phyloP scores from a whole-genome alignment of 2,329 filamentous ascomycete genomes.

The Xylariaceae sp. region DNA sequence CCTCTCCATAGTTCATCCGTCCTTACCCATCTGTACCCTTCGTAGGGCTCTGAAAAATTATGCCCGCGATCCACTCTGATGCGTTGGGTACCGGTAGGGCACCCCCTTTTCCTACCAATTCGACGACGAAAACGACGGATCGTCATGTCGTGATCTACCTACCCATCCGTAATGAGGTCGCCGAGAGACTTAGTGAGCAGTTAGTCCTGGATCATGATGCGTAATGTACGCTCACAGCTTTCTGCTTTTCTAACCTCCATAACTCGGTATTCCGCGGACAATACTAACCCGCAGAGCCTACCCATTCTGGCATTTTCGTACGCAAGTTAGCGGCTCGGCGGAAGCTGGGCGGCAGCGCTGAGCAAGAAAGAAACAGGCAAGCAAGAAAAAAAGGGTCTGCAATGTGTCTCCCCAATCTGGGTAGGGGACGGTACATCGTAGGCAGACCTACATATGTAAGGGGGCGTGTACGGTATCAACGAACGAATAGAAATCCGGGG shows the following conservation, averaged over 20 bases:
- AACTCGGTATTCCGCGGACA: neutral
- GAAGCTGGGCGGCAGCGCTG: neutral
- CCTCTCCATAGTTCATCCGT: neutral
- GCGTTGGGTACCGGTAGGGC: neutral
- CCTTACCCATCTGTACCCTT: neutral
- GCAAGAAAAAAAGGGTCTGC: no score
- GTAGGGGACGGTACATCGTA: no score
- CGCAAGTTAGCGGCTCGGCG: neutral
- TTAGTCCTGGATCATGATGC: no score
- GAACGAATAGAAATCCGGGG: conserved; percentile 14
- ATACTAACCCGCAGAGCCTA: neutral
- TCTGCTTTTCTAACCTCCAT: no score
- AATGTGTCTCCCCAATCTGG: no score
- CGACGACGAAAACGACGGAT: no score
- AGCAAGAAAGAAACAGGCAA: neutral
- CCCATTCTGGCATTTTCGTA: neutral
- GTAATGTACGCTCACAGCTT: no score
- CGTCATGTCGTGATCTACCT: neutral
- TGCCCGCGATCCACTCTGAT: neutral
- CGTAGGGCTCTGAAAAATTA: no score
- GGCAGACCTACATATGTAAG: neutral
- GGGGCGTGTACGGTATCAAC: neutral
- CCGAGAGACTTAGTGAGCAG: no score
- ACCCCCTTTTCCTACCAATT: neutral
- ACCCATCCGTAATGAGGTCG: no score